Conservation (phyloP, 129 eudicot species). For the Dittrichia graveolens region DNA sequence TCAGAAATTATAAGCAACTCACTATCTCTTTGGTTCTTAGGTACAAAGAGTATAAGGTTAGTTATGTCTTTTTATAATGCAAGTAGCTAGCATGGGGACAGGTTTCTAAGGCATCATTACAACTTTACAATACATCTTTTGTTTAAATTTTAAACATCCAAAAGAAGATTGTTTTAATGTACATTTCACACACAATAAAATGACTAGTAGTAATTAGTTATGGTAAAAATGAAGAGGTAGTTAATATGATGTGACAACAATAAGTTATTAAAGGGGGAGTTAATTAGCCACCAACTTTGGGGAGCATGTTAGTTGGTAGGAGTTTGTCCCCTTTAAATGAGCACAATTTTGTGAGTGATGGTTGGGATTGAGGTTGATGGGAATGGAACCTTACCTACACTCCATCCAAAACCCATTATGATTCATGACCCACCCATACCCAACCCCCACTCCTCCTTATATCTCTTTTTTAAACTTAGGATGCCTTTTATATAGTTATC, state of each 20-base stretch:
- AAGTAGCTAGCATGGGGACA: too few species aligned
- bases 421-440: conserved; percentile 40
- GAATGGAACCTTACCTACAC: conserved; percentile 41
- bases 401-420: conserved; percentile 39
- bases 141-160: too few species aligned
- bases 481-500: conserved; percentile 6
- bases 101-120: too few species aligned
- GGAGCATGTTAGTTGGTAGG: conserved; percentile 48
- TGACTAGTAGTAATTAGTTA: too few species aligned
- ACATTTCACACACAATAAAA: too few species aligned
- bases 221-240: background rate
- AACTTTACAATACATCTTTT: too few species aligned
- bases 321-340: conserved; percentile 43
- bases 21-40: too few species aligned
- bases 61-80: too few species aligned
- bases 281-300: conserved; percentile 45
- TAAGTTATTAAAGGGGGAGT: conserved; percentile 14
- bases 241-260: conserved; percentile 6
- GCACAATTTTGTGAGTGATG: conserved; percentile 31
- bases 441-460: conserved; percentile 18
- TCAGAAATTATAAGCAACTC: too few species aligned
- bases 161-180: too few species aligned
- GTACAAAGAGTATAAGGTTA: too few species aligned
- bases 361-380: conserved; percentile 31
- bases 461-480: conserved; percentile 11